Evolutionary conservation across 129 eudicot species (phyloP).

Genomic region (Glebionis coronaria): DNA sequence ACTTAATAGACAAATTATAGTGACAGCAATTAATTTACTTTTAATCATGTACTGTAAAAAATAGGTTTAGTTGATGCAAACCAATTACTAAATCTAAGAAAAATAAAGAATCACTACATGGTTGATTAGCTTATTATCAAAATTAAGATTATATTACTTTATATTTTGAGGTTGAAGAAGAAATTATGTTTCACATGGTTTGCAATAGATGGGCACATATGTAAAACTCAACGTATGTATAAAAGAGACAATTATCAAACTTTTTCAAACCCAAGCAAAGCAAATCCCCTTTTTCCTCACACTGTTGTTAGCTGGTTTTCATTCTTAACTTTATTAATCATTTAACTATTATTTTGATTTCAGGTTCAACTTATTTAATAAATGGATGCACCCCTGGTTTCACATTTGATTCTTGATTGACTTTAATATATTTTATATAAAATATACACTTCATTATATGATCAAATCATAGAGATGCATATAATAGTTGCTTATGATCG

Average conservation of each 20-base stretch:
- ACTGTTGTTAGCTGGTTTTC: conserved; percentile 37
- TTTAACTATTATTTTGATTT: not conserved
- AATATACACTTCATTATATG: too few species aligned
- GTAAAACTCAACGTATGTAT: conserved; percentile 14
- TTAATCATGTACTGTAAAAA: too few species aligned
- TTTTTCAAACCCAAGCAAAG: conserved; percentile 43
- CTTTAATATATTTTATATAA: conserved; percentile 12
- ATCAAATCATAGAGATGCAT: too few species aligned
- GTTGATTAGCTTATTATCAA: not conserved
- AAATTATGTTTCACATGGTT: conserved; percentile 29
- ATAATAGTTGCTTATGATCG: not conserved
- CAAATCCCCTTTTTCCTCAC: conserved; percentile 32
- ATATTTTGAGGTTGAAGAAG: conserved; percentile 1
- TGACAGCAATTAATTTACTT: too few species aligned
- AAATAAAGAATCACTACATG: too few species aligned
- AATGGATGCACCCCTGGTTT: conserved; percentile 26
- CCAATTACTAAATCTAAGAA: too few species aligned
- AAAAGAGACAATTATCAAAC: conserved; percentile 41
- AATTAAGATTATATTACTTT: conserved; percentile 2
- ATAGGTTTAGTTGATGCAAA: too few species aligned
- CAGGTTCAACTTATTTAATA: conserved; percentile 9
- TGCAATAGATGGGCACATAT: conserved; percentile 15
- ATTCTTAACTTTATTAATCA: conserved; percentile 8
- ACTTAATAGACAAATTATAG: too few species aligned
- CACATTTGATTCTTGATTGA: conserved; percentile 31